Percentiles rank a stretch among this genome's conserved stretches.
Conservation (phyloP, 225 moss, liverwort and hornwort genomes). For the Pseudisothecium myosuroides region DNA sequence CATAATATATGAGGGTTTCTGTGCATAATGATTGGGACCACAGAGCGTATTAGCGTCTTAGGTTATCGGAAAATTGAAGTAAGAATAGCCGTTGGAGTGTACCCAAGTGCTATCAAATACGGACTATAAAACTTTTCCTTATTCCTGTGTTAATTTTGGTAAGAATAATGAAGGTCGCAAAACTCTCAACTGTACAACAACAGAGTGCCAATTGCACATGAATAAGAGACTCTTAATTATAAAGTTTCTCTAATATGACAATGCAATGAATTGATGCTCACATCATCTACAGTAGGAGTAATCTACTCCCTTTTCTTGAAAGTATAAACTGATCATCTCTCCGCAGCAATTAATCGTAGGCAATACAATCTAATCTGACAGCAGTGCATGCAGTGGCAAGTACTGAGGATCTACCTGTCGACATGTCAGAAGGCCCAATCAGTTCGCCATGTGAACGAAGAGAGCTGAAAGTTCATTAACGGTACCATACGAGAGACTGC, state of each 20-base stretch:
- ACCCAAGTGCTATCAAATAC: neutral
- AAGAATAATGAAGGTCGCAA: neutral
- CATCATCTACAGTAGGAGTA: neutral
- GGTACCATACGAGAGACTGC: neutral
- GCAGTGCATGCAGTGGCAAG: neutral
- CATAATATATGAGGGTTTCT: neutral
- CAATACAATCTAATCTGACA: neutral
- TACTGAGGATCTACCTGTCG: neutral
- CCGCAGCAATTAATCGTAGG: neutral
- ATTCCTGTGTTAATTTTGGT: neutral
- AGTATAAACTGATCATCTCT: neutral
- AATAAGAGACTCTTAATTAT: neutral
- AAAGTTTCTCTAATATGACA: neutral
- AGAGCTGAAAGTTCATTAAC: neutral
- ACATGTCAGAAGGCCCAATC: neutral
- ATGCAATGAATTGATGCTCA: neutral
- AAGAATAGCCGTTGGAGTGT: neutral
- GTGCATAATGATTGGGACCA: neutral
- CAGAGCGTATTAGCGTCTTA: neutral
- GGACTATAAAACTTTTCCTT: neutral
- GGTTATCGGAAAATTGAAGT: neutral
- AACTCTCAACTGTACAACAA: neutral
- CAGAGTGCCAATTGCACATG: neutral
- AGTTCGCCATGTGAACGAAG: neutral
- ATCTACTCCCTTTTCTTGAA: neutral